Percentiles rank a stretch among this genome's conserved stretches.
These are phyloP conservation scores for Punctularia strigosozonata DNA, from an alignment of 768 basidiomycete genomes.

Conservation along the genomic window DNA sequence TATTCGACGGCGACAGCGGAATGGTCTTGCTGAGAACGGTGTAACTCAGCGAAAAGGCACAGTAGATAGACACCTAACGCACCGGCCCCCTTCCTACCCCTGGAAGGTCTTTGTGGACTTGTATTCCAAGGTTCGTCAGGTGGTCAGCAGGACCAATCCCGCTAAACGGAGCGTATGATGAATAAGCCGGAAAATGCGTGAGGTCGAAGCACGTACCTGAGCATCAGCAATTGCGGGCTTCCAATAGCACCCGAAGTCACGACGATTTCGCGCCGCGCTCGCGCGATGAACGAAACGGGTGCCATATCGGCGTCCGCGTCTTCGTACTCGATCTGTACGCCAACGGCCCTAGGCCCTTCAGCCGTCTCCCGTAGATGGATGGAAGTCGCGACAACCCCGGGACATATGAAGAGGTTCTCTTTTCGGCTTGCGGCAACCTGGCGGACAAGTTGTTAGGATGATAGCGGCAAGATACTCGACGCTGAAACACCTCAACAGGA, in stretches of 20 bases:
- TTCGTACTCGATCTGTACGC: neutral
- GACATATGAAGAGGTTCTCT: neutral
- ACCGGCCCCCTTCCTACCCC: conserved; percentile 23
- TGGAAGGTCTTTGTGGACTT: conserved; percentile 18
- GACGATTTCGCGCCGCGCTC: conserved; percentile 12
- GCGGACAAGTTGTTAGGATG: too few species aligned
- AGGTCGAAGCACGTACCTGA: conserved; percentile 10
- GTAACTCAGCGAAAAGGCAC: neutral
- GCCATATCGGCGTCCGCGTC: neutral
- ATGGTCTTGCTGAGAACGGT: conserved; percentile 24
- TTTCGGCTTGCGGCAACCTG: too few species aligned
- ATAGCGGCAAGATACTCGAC: neutral
- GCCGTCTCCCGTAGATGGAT: neutral
- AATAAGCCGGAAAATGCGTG: neutral
- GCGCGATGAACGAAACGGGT: conserved; percentile 1
- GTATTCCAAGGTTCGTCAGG: conserved; percentile 18
- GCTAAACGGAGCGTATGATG: conserved; percentile 7
- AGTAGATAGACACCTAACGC: conserved; percentile 1
- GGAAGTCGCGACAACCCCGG: neutral
- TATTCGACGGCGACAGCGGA: conserved; percentile 22
- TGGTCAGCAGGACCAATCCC: conserved; percentile 33
- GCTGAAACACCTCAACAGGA: neutral
- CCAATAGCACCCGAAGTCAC: conserved; percentile 13
- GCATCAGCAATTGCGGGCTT: conserved; percentile 27
- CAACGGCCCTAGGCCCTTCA: conserved; percentile 2